phyloP scores from a whole-genome alignment of 306 rosid species.

The Glycine soja region DNA sequence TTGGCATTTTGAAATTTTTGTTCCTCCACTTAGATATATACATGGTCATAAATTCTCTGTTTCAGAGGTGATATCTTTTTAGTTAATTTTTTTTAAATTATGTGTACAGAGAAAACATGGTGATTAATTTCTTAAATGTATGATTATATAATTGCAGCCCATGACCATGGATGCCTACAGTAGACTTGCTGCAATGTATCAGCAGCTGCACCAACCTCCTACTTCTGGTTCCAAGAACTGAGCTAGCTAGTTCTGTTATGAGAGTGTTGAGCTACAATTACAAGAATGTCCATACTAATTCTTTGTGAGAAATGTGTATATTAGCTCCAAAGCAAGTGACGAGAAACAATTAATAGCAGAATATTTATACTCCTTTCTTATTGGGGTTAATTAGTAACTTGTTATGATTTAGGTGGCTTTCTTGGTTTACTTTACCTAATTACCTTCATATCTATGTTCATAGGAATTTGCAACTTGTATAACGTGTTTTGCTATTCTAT shows the following conservation, averaged over 20 bases:
- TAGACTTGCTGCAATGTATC: slow-evolving; percentile 80
- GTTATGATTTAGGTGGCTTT: slow-evolving; percentile 12
- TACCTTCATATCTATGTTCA: neutral
- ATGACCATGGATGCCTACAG: slow-evolving; percentile 77
- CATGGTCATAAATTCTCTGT: too few relatives aligned
- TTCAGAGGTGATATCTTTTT: too few relatives aligned
- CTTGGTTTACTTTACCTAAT: slow-evolving; percentile 12
- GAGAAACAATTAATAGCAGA: slow-evolving; percentile 5
- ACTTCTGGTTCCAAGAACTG: slow-evolving; percentile 56
- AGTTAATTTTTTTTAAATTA: too few relatives aligned
- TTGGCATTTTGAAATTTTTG: too few relatives aligned
- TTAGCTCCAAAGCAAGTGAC: slow-evolving; percentile 26
- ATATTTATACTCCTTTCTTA: slow-evolving; percentile 6
- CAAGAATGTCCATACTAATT: slow-evolving; percentile 32
- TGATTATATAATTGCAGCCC: slow-evolving; percentile 60
- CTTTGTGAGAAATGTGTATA: slow-evolving; percentile 40
- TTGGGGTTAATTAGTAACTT: slow-evolving; percentile 3
- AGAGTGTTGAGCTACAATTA: slow-evolving; percentile 28
- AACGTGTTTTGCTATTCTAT: neutral
- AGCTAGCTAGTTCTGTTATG: slow-evolving; percentile 41
- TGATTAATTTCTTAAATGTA: too few relatives aligned
- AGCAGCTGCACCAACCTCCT: slow-evolving; percentile 74
- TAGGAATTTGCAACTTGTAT: neutral
- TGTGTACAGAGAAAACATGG: too few relatives aligned
- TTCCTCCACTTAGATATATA: too few relatives aligned